These are phyloP conservation scores for Scytalidium sp. DNA, from an alignment of 2,329 filamentous ascomycete species.

Conservation along the genomic window DNA sequence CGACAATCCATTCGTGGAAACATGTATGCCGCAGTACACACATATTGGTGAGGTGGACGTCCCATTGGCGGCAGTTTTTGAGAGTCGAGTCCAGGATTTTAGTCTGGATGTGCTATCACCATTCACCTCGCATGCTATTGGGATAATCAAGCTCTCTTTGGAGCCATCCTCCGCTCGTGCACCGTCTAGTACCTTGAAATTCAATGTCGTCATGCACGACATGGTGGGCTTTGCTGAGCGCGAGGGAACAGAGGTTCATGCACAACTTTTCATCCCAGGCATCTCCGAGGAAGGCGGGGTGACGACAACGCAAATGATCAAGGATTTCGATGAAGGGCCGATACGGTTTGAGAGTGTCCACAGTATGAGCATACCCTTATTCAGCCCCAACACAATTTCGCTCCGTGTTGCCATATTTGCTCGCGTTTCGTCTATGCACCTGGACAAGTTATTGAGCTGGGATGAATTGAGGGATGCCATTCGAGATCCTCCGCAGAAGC, in stretches of 20 bases:
- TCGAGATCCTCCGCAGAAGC: slow-evolving; percentile 52
- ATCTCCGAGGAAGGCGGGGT: slow-evolving; percentile 87
- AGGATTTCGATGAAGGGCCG: slow-evolving; percentile 87
- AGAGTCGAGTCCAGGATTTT: slow-evolving; percentile 92
- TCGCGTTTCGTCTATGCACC: slow-evolving; percentile 85
- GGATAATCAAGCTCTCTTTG: slow-evolving; percentile 84
- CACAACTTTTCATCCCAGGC: slow-evolving; percentile 92
- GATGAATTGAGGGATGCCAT: slow-evolving; percentile 91
- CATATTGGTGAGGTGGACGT: slow-evolving; percentile 92
- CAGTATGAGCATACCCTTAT: slow-evolving; percentile 90
- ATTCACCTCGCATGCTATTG: slow-evolving; percentile 86
- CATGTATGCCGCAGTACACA: slow-evolving; percentile 88
- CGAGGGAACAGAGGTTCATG: slow-evolving; percentile 93
- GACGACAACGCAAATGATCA: slow-evolving; percentile 93
- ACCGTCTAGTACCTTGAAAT: slow-evolving; percentile 89
- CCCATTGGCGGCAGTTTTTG: slow-evolving; percentile 87
- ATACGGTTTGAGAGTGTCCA: slow-evolving; percentile 97
- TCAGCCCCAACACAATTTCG: slow-evolving; percentile 69
- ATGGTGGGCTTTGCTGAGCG: slow-evolving; percentile 91
- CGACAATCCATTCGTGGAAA: slow-evolving; percentile 89
- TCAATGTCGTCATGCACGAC: slow-evolving; percentile 98
- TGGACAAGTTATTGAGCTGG: slow-evolving; percentile 97
- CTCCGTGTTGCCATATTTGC: slow-evolving; percentile 90
- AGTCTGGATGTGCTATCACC: slow-evolving; percentile 86
- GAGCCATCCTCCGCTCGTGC: slow-evolving; percentile 93